Evolutionary conservation across 179 eudicot genomes (phyloP).

Genomic region (Amaranthus tricolor): DNA sequence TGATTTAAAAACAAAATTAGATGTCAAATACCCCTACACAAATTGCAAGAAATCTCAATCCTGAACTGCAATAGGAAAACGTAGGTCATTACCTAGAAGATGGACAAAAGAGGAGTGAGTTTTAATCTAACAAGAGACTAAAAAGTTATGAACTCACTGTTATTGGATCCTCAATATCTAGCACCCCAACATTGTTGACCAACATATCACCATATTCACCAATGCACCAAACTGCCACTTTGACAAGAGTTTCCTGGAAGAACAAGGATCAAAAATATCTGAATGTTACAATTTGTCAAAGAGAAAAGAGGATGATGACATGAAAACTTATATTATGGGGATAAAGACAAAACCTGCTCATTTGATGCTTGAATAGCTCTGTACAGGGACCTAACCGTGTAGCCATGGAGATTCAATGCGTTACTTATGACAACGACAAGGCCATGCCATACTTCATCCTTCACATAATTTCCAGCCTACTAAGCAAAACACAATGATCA

Average conservation of each 20-base stretch:
- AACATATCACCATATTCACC: constrained; percentile 99
- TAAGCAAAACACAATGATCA: constrained; percentile 42
- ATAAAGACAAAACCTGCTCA: constrained; percentile 62
- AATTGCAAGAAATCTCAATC: constrained; percentile 4
- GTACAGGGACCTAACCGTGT: constrained; percentile 72
- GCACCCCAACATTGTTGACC: constrained; percentile 79
- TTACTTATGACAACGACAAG: constrained; percentile 84
- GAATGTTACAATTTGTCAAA: constrained; percentile 15
- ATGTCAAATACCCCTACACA: neutral
- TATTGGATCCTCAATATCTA: constrained; percentile 82
- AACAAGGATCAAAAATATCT: neutral
- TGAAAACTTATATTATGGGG: neutral
- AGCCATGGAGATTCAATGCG: constrained; percentile 90
- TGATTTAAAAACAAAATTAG: neutral
- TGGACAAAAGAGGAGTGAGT: neutral
- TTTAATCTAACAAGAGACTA: neutral
- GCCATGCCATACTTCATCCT: constrained; percentile 93
- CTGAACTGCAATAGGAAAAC: neutral
- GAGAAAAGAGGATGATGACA: constrained; percentile 17
- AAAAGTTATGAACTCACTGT: constrained; percentile 59
- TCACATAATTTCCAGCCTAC: constrained; percentile 92
- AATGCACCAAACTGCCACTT: constrained; percentile 98
- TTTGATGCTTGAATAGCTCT: constrained; percentile 65
- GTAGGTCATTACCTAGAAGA: neutral
- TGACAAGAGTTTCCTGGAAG: constrained; percentile 81